Evolutionary conservation across 1,139 yeast genomes (phyloP).

Genomic region (Kazachstania sp.): DNA sequence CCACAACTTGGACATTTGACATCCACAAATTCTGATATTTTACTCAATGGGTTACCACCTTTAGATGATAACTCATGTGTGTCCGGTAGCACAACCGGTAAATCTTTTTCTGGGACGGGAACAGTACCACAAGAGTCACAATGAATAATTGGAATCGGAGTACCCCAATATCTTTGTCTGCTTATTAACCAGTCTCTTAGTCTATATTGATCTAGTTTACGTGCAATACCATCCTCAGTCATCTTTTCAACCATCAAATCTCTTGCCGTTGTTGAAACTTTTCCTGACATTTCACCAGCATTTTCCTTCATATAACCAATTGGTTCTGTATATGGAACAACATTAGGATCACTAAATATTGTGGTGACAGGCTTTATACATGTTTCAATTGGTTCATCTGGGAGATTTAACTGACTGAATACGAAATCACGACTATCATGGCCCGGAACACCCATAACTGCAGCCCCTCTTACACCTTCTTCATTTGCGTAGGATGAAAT

Average conservation of each 20-base stretch:
- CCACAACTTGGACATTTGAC: constrained; percentile 79
- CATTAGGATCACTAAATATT: not conserved
- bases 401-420: constrained; percentile 65
- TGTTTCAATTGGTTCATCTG: constrained; percentile 31
- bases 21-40: constrained; percentile 60
- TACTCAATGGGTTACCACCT: constrained; percentile 71
- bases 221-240: constrained; percentile 37
- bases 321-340: constrained; percentile 25
- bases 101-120: constrained; percentile 76
- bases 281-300: constrained; percentile 47
- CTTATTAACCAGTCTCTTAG: constrained; percentile 90
- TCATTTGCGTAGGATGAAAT: constrained; percentile 76
- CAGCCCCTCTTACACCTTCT: constrained; percentile 26
- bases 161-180: constrained; percentile 96
- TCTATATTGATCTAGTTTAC: constrained; percentile 45
- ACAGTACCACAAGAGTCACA: constrained; percentile 81
- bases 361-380: constrained; percentile 7
- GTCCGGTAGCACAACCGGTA: constrained; percentile 75
- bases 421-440: constrained; percentile 78
- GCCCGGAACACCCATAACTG: constrained; percentile 97
- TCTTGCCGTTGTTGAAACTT: constrained; percentile 45
- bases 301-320: constrained; percentile 45
- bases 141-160: constrained; percentile 91
- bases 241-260: constrained; percentile 40
- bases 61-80: constrained; percentile 42